Evolutionary conservation across 495 filamentous ascomycete species (phyloP).

Genomic region (Aspergillus baeticus): DNA sequence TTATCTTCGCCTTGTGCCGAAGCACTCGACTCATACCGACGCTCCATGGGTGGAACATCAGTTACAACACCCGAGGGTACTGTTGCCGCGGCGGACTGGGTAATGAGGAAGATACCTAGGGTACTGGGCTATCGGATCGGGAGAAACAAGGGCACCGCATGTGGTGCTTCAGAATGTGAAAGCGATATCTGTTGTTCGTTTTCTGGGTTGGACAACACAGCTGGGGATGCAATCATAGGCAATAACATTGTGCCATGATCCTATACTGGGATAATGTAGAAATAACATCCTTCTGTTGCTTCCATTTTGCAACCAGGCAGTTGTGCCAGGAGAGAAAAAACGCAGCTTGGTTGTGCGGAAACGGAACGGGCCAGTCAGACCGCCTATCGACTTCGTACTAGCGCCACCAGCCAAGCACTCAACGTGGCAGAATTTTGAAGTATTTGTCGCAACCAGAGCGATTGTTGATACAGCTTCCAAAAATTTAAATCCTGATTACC

Average conservation of each 20-base stretch:
- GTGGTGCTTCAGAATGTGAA: not conserved
- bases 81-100: conserved; percentile 54
- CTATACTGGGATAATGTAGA: too few relatives aligned
- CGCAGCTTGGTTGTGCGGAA: conserved; percentile 1
- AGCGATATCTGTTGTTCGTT: too few relatives aligned
- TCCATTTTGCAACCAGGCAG: not conserved
- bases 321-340: not conserved
- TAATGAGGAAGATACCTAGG: not conserved
- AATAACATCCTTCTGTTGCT: not conserved
- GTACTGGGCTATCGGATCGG: not conserved
- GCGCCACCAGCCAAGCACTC: conserved; percentile 5
- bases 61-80: conserved; percentile 53
- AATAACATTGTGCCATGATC: too few relatives aligned
- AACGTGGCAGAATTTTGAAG: conserved; percentile 26
- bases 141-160: not conserved
- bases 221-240: too few relatives aligned
- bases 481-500: not conserved
- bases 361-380: not conserved
- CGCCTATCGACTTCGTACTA: not conserved
- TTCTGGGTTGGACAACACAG: too few relatives aligned
- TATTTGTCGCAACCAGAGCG: conserved; percentile 2
- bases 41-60: conserved; percentile 47
- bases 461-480: not conserved
- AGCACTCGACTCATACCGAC: conserved; percentile 53
- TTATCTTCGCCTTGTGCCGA: conserved; percentile 54